These are phyloP conservation scores for Camellia lanceoleosa DNA, from an alignment of 148 eudicot species.

Conservation along the genomic window DNA sequence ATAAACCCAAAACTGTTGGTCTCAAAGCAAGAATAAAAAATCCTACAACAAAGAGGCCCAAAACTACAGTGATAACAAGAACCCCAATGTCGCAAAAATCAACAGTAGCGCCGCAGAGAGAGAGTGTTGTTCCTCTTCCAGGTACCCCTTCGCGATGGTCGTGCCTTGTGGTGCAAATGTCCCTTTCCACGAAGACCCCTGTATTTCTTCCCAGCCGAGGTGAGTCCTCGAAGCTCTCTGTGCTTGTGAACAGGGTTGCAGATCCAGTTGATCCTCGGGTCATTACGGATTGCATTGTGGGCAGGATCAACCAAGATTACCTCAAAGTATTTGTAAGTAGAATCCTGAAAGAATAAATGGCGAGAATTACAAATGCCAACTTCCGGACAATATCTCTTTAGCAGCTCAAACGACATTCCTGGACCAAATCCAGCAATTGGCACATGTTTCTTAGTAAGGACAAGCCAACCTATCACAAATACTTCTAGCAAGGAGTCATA, in stretches of 20 bases:
- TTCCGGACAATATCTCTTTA: neutral
- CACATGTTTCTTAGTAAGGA: neutral
- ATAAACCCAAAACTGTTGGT: neutral
- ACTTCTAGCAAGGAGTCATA: too few species aligned
- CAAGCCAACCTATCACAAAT: too few species aligned
- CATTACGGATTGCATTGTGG: slow-evolving; percentile 43
- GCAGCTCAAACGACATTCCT: neutral
- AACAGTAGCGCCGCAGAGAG: slow-evolving; percentile 51
- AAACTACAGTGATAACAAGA: neutral
- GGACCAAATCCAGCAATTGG: too few species aligned
- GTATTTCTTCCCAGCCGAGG: slow-evolving; percentile 52
- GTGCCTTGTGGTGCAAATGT: slow-evolving; percentile 44
- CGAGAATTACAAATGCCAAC: neutral
- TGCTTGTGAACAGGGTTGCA: slow-evolving; percentile 59
- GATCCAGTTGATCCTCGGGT: slow-evolving; percentile 57
- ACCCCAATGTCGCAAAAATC: neutral
- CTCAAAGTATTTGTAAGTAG: slow-evolving; percentile 51
- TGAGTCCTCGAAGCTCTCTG: slow-evolving; percentile 53
- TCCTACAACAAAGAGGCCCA: neutral
- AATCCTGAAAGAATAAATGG: slow-evolving; percentile 29
- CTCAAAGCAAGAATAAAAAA: slow-evolving; percentile 1
- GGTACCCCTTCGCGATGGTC: slow-evolving; percentile 53
- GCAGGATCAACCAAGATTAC: slow-evolving; percentile 52
- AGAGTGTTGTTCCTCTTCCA: slow-evolving; percentile 57
- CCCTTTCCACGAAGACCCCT: slow-evolving; percentile 52